A percentile compares a stretch with the other conserved stretches of the same genome.
These are phyloP conservation scores for Craterostigma plantagineum DNA, from an alignment of 257 asterid species.

Conservation along the genomic window DNA sequence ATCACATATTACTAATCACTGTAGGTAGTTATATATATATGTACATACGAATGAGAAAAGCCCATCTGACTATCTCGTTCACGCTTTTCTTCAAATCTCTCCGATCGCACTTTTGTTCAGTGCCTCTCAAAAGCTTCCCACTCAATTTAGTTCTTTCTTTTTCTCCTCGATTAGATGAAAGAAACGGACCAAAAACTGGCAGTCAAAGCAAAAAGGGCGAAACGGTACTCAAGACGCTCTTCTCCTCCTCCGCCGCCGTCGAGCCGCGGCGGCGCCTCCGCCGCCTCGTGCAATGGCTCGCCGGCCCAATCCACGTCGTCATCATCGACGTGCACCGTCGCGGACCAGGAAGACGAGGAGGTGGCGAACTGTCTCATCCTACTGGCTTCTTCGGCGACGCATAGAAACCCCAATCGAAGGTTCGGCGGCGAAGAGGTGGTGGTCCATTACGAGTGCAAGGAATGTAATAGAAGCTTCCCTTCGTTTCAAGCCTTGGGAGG, in stretches of 20 bases:
- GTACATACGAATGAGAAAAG: too few relatives aligned
- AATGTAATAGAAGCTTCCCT: not conserved
- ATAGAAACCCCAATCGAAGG: not conserved
- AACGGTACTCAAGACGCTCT: not conserved
- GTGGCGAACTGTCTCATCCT: not conserved
- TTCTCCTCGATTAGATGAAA: not conserved
- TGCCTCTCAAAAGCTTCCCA: too few relatives aligned
- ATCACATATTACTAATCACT: too few relatives aligned
- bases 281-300: not conserved
- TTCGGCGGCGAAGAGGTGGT: not conserved
- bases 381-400: not conserved
- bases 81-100: too few relatives aligned
- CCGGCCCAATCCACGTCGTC: not conserved
- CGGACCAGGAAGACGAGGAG: not conserved
- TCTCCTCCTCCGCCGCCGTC: not conserved
- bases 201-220: not conserved
- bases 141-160: too few relatives aligned
- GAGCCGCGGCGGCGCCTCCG: too few relatives aligned
- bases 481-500: not conserved
- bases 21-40: too few relatives aligned
- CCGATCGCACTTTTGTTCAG: too few relatives aligned
- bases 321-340: not conserved
- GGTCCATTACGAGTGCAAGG: conserved; percentile 1
- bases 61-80: too few relatives aligned
- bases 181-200: not conserved